Base-by-base conservation (phyloP, 345 rosid genomes). In the Brassica cretica region DNA sequence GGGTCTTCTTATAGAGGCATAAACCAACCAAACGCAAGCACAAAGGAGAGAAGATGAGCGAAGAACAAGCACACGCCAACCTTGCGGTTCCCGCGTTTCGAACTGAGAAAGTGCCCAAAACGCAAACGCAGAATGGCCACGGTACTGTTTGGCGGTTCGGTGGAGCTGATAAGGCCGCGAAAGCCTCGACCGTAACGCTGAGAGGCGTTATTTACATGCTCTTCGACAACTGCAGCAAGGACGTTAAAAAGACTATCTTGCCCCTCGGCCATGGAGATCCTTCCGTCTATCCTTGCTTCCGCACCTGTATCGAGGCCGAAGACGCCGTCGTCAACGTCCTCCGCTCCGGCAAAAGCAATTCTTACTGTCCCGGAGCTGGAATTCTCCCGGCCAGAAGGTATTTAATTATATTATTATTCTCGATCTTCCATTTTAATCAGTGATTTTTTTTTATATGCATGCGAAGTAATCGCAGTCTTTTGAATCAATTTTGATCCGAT, bases 201-300 rank as follows among this genome's bases (percentile, higher is more conserved):
- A 86, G 90, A 71, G 85, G 84, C n/a, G 72, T 78, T 24, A 81
- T 88, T 77, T 16, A 16, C 68, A 58, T 55, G 74, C 69, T 92
- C 30, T 61, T 72, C 66, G 84, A 7, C 5, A 88, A 85, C 39
- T 77, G 90, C 75, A 71, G 82, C 76, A 44, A 73, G 3, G 85
- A 84, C 8, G 86, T 85, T 32, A 5, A 68, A 5, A 78, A 86
- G 76, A 25, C 83, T 2, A 25, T 82, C 19, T 41, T 90, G 10
- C 89, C 89, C 32, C 85, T 90, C 8, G 93, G 87, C 60, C 90
- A 86, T n/a, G 96, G 98, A 19, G 93, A 93, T 32, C 94, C 96
- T 49, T 87, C 98, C 8, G 76, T 56, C 25, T 89, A 87, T 68
- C 86, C 93, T 6, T 77, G 86, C 84, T 90, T 88, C 75, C 84